A percentile compares a stretch with the other conserved stretches of the same genome.
Evolutionary conservation across 257 asterid species (phyloP).

Genomic region (Scutellaria minor): DNA sequence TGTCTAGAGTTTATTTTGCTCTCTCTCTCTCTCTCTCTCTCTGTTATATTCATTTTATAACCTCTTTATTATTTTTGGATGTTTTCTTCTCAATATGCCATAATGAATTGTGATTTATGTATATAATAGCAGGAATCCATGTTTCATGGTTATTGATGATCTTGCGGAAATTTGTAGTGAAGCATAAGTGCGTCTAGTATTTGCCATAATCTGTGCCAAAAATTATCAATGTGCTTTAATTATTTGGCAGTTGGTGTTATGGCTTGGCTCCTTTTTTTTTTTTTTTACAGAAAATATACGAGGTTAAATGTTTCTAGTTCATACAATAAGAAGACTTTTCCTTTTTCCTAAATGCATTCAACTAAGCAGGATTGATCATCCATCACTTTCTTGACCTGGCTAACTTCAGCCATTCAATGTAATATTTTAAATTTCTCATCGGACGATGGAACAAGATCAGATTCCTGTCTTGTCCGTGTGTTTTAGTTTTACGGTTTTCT

Average conservation of each 20-base stretch:
- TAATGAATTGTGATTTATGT: background rate
- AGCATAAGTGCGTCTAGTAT: background rate
- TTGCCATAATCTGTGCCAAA: slow-evolving; percentile 5
- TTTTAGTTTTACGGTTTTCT: background rate
- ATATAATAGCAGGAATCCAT: background rate
- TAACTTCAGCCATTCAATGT: background rate
- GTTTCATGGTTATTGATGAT: background rate
- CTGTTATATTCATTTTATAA: background rate
- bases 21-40: slow-evolving; percentile 3
- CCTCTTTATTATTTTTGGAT: background rate
- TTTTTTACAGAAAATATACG: slow-evolving; percentile 1
- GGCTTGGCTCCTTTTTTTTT: background rate
- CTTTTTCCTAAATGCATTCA: background rate
- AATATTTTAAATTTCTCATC: background rate
- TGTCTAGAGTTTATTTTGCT: background rate
- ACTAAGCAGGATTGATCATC: background rate
- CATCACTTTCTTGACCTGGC: slow-evolving; percentile 6
- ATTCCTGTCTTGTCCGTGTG: slow-evolving; percentile 4
- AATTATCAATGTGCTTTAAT: slow-evolving; percentile 1
- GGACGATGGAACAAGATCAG: background rate
- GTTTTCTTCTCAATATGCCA: background rate
- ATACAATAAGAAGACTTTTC: background rate
- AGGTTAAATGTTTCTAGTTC: background rate
- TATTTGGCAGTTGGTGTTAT: slow-evolving; percentile 4
- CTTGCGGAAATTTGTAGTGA: background rate